A percentile compares a stretch with the other conserved stretches of the same genome.
These are phyloP conservation scores for Heterobasidion occidentale DNA, from an alignment of 1,284 basidiomycete genomes.

Conservation along the genomic window DNA sequence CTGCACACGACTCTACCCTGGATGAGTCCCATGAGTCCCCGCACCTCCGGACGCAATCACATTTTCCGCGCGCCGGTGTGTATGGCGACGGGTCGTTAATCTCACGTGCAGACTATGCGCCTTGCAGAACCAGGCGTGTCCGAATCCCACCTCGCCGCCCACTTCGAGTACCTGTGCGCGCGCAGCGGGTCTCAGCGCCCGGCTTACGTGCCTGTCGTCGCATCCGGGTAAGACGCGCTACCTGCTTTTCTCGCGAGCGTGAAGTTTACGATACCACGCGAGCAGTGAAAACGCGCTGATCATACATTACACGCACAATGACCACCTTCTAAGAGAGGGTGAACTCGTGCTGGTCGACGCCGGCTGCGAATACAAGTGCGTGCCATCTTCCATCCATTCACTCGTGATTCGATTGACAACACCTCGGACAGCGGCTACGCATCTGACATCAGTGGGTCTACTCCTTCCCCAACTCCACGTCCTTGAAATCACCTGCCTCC, in stretches of 20 bases:
- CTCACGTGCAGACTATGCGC: conserved; percentile 62
- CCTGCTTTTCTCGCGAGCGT: no score
- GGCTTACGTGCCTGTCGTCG: conserved; percentile 95
- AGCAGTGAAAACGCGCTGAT: conserved; percentile 75
- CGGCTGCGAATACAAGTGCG: conserved; percentile 82
- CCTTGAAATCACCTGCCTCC: conserved; percentile 7
- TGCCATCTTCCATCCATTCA: conserved; percentile 1
- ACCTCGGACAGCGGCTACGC: conserved; percentile 73
- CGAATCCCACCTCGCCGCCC: conserved; percentile 73
- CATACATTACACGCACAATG: conserved; percentile 90
- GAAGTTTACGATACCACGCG: neutral
- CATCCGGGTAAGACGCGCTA: conserved; percentile 65
- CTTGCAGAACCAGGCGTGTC: conserved; percentile 65
- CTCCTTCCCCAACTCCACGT: neutral
- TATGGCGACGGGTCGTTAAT: neutral
- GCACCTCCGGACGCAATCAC: no score
- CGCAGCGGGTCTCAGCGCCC: conserved; percentile 74
- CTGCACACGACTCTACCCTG: neutral
- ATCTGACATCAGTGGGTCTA: conserved; percentile 80
- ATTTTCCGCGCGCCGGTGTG: no score
- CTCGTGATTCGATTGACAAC: conserved; percentile 11
- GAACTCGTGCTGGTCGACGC: conserved; percentile 88
- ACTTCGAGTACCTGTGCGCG: conserved; percentile 84
- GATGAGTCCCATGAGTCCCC: neutral
- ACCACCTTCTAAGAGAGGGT: conserved; percentile 63